Percentiles rank a stretch among this genome's conserved stretches.
Evolutionary conservation across 1,139 yeast species (phyloP).

Genomic region (Zygosaccharomyces sapae): DNA sequence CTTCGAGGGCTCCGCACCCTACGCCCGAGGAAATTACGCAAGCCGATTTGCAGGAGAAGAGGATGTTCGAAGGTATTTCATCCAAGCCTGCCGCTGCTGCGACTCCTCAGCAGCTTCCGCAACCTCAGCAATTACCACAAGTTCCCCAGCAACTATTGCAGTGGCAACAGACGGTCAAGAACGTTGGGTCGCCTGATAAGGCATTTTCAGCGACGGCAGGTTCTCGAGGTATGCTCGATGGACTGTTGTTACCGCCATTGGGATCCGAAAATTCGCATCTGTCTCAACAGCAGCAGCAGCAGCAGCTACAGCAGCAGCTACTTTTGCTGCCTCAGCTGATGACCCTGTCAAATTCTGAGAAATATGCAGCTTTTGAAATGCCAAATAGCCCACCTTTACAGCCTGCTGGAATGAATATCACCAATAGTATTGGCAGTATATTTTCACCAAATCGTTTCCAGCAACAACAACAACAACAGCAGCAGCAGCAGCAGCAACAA

Average conservation of each 20-base stretch:
- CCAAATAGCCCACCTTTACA: constrained; percentile 28
- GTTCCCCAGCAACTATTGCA: constrained; percentile 3
- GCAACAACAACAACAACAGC: constrained; percentile 10
- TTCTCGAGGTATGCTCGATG: constrained; percentile 15
- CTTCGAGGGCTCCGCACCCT: constrained; percentile 6
- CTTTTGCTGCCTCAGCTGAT: constrained; percentile 20
- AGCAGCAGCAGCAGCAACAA: constrained; percentile 11
- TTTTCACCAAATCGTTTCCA: constrained; percentile 27
- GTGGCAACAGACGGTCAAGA: constrained; percentile 1
- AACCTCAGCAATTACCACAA: constrained; percentile 1
- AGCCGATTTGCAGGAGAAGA: constrained; percentile 3
- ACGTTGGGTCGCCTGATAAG: constrained; percentile 12
- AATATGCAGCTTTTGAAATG: constrained; percentile 26
- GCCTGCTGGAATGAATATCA: constrained; percentile 28
- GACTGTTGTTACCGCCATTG: constrained; percentile 18
- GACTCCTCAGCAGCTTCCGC: constrained; percentile 1
- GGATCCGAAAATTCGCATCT: constrained; percentile 11
- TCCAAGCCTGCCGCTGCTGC: background rate
- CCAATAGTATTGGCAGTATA: constrained; percentile 30
- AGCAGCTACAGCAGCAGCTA: constrained; percentile 29
- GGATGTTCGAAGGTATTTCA: background rate
- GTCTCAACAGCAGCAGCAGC: constrained; percentile 20
- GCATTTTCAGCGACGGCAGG: constrained; percentile 5
- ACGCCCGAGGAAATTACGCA: constrained; percentile 7
- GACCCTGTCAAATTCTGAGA: constrained; percentile 23